Evolutionary conservation across 2,329 filamentous ascomycete genomes (phyloP).

Genomic region (Cytospora paraplurivora): DNA sequence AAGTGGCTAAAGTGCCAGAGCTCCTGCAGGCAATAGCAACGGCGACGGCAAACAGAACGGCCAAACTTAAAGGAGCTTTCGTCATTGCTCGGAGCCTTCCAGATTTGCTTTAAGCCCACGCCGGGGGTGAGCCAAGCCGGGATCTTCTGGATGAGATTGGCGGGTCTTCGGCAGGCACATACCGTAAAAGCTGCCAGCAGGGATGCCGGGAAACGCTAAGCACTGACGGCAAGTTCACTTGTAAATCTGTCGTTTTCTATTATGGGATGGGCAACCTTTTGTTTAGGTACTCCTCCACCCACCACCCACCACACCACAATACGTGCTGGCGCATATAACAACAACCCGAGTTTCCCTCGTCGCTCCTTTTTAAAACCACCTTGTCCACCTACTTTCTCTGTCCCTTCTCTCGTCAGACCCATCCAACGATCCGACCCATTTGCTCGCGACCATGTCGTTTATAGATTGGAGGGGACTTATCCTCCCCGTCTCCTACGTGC

Average conservation of each 20-base stretch:
- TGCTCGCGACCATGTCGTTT: slow-evolving; percentile 48
- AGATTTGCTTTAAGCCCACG: background rate
- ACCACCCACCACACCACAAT: slow-evolving; percentile 3
- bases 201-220: slow-evolving; percentile 9
- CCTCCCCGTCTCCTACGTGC: slow-evolving; percentile 86
- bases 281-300: background rate
- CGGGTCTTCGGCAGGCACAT: slow-evolving; percentile 12
- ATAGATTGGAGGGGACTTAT: slow-evolving; percentile 82
- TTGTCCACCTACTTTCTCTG: background rate
- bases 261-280: background rate
- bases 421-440: background rate
- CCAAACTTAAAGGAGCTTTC: slow-evolving; percentile 16
- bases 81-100: slow-evolving; percentile 29
- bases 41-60: background rate
- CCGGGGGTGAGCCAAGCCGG: slow-evolving; percentile 18
- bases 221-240: slow-evolving; percentile 11
- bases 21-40: background rate
- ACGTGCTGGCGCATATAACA: slow-evolving; percentile 12
- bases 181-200: slow-evolving; percentile 3
- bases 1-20: background rate
- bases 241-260: slow-evolving; percentile 25
- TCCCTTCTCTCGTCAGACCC: background rate
- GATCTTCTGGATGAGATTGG: background rate
- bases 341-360: background rate
- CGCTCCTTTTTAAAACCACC: slow-evolving; percentile 6